Evolutionary conservation across 192 early-diverging fungal genomes (phyloP).

Genomic region (Coemansia sp.): DNA sequence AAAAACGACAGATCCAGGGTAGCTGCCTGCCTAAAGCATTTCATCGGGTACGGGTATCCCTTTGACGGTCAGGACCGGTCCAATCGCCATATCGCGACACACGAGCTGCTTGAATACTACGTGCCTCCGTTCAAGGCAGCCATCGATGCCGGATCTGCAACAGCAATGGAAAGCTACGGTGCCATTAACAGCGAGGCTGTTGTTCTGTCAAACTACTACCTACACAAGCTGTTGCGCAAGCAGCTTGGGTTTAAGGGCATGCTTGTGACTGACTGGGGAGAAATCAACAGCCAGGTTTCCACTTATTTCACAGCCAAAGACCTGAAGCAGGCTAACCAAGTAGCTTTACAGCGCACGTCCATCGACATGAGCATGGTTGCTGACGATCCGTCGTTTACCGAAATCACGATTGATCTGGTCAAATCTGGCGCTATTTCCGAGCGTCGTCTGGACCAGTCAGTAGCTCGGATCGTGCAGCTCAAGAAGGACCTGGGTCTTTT

Average conservation of each 20-base stretch:
- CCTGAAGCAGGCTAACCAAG: constrained; percentile 35
- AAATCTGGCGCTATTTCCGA: constrained; percentile 22
- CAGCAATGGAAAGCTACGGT: constrained; percentile 65
- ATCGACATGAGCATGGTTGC: constrained; percentile 61
- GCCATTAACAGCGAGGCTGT: constrained; percentile 63
- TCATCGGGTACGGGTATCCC: constrained; percentile 64
- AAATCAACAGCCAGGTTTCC: constrained; percentile 53
- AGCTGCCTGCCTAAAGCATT: constrained; percentile 67
- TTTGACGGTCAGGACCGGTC: constrained; percentile 47
- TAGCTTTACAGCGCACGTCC: constrained; percentile 39
- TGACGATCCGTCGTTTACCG: constrained; percentile 48
- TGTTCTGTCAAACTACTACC: constrained; percentile 57
- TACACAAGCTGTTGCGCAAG: constrained; percentile 55
- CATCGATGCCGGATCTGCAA: constrained; percentile 59
- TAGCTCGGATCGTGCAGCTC: constrained; percentile 51
- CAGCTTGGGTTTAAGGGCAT: constrained; percentile 58
- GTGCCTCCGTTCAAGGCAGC: constrained; percentile 64
- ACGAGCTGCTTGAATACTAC: constrained; percentile 63
- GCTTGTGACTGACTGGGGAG: constrained; percentile 61
- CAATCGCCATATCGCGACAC: constrained; percentile 50
- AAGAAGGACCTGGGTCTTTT: constrained; percentile 62
- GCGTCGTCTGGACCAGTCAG: constrained; percentile 48
- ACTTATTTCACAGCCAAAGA: constrained; percentile 44
- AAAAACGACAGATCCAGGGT: constrained; percentile 61
- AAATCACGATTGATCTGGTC: constrained; percentile 35